Percentiles rank a stretch among this genome's conserved stretches.
phyloP scores from a whole-genome alignment of 148 eudicot species.

The Fagopyrum esculentum region DNA sequence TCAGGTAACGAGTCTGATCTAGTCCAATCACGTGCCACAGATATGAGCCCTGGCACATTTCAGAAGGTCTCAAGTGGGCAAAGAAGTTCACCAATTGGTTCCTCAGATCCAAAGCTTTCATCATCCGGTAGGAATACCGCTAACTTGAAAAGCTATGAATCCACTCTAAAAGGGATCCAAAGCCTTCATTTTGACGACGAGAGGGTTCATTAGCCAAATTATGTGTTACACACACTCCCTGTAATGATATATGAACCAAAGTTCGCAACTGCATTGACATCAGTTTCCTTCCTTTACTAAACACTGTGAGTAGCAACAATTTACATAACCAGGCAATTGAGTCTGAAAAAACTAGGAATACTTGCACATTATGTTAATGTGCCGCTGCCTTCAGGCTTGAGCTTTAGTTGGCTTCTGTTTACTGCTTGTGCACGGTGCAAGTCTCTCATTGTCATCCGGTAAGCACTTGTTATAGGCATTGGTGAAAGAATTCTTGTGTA shows the following conservation, averaged over 20 bases:
- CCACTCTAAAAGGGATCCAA: slow-evolving; percentile 75
- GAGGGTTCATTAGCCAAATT: slow-evolving; percentile 23
- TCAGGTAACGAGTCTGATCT: slow-evolving; percentile 54
- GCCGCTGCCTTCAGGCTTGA: neutral
- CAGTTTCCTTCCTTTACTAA: neutral
- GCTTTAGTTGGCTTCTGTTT: neutral
- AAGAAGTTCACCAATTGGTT: slow-evolving; percentile 53
- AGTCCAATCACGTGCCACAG: slow-evolving; percentile 38
- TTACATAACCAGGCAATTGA: neutral
- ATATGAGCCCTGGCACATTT: slow-evolving; percentile 46
- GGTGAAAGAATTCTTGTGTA: too few species aligned
- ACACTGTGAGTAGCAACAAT: neutral
- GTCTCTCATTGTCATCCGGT: too few species aligned
- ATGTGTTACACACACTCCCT: neutral
- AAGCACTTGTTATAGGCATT: too few species aligned
- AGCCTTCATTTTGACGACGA: slow-evolving; percentile 63
- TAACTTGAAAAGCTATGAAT: slow-evolving; percentile 49
- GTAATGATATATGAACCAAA: slow-evolving; percentile 9
- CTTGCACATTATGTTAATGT: neutral
- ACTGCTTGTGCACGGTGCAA: neutral
- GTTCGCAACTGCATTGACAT: neutral
- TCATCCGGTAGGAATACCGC: slow-evolving; percentile 46
- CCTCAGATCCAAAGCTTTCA: slow-evolving; percentile 48
- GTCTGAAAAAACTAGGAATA: neutral
- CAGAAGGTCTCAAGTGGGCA: slow-evolving; percentile 62